phyloP scores from a whole-genome alignment of 352 stramenopile species.

The Aphanomyces invadans region DNA sequence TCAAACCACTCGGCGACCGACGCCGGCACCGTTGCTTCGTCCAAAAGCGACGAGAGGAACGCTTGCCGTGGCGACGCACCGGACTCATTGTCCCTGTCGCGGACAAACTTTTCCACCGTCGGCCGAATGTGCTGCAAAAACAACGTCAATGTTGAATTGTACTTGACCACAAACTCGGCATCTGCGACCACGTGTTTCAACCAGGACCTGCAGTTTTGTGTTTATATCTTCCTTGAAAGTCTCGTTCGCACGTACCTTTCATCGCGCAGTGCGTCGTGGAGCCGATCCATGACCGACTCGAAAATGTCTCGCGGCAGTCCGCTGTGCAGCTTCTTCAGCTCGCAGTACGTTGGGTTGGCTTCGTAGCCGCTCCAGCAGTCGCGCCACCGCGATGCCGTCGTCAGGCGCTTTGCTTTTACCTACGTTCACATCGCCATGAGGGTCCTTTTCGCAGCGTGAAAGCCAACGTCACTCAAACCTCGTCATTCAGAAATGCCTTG shows the following conservation, averaged over 20 bases:
- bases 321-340: constrained; percentile 6
- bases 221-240: no score
- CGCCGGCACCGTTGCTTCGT: constrained; percentile 3
- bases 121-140: constrained; percentile 10
- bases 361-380: constrained; percentile 16
- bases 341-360: constrained; percentile 6
- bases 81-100: not conserved
- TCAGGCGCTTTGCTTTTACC: constrained; percentile 10
- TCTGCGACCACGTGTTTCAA: not conserved
- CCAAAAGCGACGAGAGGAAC: not conserved
- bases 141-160: constrained; percentile 3
- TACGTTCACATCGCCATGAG: no score
- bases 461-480: no score
- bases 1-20: constrained; percentile 14
- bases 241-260: not conserved
- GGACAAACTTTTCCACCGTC: not conserved
- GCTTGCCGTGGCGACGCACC: not conserved
- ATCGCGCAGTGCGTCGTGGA: constrained; percentile 5
- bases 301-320: constrained; percentile 20
- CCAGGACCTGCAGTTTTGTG: not conserved
- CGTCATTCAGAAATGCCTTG: constrained; percentile 5
- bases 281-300: constrained; percentile 13
- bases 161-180: constrained; percentile 18
- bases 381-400: constrained; percentile 14
- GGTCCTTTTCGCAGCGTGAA: no score